Percentiles rank a stretch among this genome's conserved stretches.
Conservation (phyloP, 2,329 filamentous ascomycete genomes). For the Penicillium sp. region DNA sequence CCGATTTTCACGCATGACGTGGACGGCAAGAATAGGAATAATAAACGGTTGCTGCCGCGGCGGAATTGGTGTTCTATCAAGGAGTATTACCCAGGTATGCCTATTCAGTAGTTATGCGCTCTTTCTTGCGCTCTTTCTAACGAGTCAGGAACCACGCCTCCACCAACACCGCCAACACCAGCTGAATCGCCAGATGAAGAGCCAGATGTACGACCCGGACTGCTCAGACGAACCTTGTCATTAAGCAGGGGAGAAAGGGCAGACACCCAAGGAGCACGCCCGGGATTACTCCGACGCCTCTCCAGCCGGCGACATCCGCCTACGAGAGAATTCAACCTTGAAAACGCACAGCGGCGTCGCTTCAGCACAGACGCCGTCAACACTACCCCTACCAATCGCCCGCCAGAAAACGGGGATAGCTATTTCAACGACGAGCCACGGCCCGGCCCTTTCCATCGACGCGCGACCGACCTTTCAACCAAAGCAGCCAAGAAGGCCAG, state of each 20-base stretch:
- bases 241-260: conserved; percentile 53
- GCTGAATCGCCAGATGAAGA: conserved; percentile 44
- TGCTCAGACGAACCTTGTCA: conserved; percentile 58
- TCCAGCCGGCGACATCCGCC: conserved; percentile 43
- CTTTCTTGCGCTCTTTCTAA: background rate
- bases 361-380: conserved; percentile 33
- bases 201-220: conserved; percentile 27
- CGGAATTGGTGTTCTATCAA: conserved; percentile 95
- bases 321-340: conserved; percentile 37
- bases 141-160: conserved; percentile 67
- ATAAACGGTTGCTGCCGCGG: conserved; percentile 80
- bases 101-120: background rate
- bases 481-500: conserved; percentile 57
- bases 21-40: conserved; percentile 84
- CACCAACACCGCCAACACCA: conserved; percentile 56
- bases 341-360: conserved; percentile 22
- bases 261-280: conserved; percentile 39
- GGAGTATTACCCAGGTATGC: conserved; percentile 69
- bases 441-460: conserved; percentile 58
- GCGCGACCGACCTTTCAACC: conserved; percentile 63
- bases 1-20: conserved; percentile 87
- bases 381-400: conserved; percentile 19
- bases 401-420: conserved; percentile 27
- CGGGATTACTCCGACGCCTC: conserved; percentile 44
- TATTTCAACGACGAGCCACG: conserved; percentile 30